A percentile compares a stretch with the other conserved stretches of the same genome.
Evolutionary conservation across 331 rosid genomes (phyloP).

Genomic region (Malus hybrid): DNA sequence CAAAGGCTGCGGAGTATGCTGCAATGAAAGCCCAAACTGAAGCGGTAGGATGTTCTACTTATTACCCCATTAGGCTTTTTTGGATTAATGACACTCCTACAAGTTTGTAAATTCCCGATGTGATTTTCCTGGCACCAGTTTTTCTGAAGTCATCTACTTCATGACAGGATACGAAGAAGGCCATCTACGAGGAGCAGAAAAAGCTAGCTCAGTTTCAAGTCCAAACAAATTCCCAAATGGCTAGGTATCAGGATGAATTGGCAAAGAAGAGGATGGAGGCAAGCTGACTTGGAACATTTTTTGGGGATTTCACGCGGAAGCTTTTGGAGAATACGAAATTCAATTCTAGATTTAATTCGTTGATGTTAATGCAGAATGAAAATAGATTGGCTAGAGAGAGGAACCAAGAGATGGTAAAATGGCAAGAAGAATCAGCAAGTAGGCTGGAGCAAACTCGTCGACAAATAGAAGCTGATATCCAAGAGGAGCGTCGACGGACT

Average conservation of each 20-base stretch:
- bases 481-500: slow-evolving; percentile 80
- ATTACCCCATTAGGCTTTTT: not conserved
- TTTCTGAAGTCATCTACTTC: not conserved
- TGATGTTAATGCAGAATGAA: slow-evolving; percentile 54
- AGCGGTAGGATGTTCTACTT: slow-evolving; percentile 36
- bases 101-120: not conserved
- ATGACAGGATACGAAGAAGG: slow-evolving; percentile 80
- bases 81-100: not conserved
- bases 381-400: slow-evolving; percentile 76
- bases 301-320: not conserved
- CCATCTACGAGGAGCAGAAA: slow-evolving; percentile 84
- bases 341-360: not conserved
- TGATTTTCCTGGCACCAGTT: not conserved
- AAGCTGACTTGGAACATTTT: slow-evolving; percentile 7
- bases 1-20: slow-evolving; percentile 67
- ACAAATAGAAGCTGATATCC: slow-evolving; percentile 92
- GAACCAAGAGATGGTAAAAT: slow-evolving; percentile 84
- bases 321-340: not conserved
- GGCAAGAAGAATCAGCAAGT: slow-evolving; percentile 89
- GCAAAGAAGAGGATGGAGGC: slow-evolving; percentile 95
- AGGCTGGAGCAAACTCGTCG: slow-evolving; percentile 90
- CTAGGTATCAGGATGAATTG: slow-evolving; percentile 83
- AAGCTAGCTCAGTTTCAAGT: slow-evolving; percentile 91
- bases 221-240: slow-evolving; percentile 86
- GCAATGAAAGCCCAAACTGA: slow-evolving; percentile 74